Conservation (phyloP, 495 filamentous ascomycete species). For the Neurospora sublineolata region DNA sequence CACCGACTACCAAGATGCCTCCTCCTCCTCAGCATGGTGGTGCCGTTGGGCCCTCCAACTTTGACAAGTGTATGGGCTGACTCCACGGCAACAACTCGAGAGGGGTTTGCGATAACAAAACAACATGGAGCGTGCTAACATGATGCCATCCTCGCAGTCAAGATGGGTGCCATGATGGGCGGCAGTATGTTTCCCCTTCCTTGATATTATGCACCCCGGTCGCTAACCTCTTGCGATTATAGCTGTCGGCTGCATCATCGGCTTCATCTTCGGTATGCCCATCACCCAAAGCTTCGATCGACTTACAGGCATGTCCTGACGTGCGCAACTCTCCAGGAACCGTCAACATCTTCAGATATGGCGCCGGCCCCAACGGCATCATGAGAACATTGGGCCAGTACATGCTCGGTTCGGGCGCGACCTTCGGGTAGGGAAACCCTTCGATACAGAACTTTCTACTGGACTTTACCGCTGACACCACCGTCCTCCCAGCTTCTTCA, state of each 20-base stretch:
- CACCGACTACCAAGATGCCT: conserved; percentile 28
- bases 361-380: conserved; percentile 84
- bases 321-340: conserved; percentile 47
- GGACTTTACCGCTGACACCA: not conserved
- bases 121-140: conserved; percentile 24
- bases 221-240: conserved; percentile 6
- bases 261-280: conserved; percentile 81
- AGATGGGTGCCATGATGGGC: conserved; percentile 97
- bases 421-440: conserved; percentile 65
- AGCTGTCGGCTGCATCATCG: conserved; percentile 94
- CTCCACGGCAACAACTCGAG: not conserved
- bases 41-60: conserved; percentile 58
- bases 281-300: not conserved
- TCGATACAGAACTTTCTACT: not conserved
- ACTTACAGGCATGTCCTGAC: not conserved
- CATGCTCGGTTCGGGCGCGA: conserved; percentile 93
- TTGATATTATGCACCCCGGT: not conserved
- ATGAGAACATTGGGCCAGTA: conserved; percentile 91
- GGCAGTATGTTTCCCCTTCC: conserved; percentile 54
- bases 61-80: conserved; percentile 70
- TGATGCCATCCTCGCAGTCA: conserved; percentile 46
- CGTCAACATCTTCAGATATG: conserved; percentile 88
- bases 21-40: conserved; percentile 33
- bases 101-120: not conserved
- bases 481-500: conserved; percentile 69